phyloP scores from a whole-genome alignment of 1,284 basidiomycete species.

The Rugosomyces carneus region DNA sequence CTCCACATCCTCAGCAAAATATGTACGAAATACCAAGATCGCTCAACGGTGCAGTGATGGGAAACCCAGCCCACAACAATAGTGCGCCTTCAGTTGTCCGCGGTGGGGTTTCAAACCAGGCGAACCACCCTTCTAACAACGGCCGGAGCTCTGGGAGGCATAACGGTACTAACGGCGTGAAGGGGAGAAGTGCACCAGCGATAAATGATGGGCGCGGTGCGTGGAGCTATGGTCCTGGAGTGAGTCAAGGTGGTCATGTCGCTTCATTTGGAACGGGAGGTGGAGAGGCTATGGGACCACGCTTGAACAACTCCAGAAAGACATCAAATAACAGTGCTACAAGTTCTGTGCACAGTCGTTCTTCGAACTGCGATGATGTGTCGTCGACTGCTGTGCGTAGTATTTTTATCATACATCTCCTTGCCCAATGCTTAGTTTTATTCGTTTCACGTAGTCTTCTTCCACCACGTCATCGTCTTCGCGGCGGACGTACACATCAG shows the following conservation, averaged over 20 bases:
- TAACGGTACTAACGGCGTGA: conserved; percentile 17
- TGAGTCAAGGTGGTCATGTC: conserved; percentile 36
- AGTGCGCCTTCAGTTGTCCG: conserved; percentile 10
- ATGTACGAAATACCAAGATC: conserved; percentile 24
- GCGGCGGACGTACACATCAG: conserved; percentile 65
- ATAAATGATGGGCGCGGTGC: conserved; percentile 35
- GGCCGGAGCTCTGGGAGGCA: conserved; percentile 15
- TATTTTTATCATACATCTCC: conserved; percentile 2
- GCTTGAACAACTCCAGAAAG: conserved; percentile 49
- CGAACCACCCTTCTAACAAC: conserved; percentile 7
- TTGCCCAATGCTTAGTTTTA: background rate
- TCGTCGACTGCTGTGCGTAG: conserved; percentile 65
- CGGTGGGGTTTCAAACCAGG: background rate
- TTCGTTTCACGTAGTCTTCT: conserved; percentile 41
- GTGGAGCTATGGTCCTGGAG: conserved; percentile 67
- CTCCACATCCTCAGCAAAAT: conserved; percentile 17
- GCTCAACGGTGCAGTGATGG: conserved; percentile 22
- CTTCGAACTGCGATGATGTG: conserved; percentile 63
- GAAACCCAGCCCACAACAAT: conserved; percentile 9
- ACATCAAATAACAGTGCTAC: conserved; percentile 44
- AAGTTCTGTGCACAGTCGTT: conserved; percentile 46
- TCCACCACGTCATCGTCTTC: conserved; percentile 76
- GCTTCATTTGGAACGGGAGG: conserved; percentile 23
- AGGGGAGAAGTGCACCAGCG: conserved; percentile 33
- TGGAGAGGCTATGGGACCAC: conserved; percentile 54